phyloP scores from a whole-genome alignment of 257 asterid genomes.

The Solanum virginianum region DNA sequence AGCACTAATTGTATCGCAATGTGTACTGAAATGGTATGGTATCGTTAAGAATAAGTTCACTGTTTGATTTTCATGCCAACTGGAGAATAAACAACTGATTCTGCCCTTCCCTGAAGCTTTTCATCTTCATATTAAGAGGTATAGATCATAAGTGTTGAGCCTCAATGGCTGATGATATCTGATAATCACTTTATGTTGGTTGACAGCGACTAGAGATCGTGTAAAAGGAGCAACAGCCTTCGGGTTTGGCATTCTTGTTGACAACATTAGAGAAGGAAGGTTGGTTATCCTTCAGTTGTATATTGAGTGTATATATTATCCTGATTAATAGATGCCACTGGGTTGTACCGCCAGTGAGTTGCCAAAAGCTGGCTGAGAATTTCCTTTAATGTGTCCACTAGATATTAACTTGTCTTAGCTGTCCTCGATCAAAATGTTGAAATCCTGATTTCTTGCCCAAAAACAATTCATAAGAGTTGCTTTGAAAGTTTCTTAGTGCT shows the following conservation, averaged over 20 bases:
- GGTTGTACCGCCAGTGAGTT: neutral
- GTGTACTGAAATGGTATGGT: neutral
- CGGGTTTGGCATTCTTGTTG: constrained; percentile 71
- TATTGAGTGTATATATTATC: neutral
- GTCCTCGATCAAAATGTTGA: neutral
- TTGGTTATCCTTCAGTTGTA: constrained; percentile 14
- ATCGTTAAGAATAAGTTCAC: neutral
- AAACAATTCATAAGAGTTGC: neutral
- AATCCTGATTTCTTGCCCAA: neutral
- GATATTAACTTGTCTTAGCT: neutral
- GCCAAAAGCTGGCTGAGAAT: neutral
- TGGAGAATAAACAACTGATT: neutral
- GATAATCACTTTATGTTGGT: constrained; percentile 4
- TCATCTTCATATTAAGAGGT: neutral
- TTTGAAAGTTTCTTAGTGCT: neutral
- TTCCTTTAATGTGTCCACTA: neutral
- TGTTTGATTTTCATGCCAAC: neutral
- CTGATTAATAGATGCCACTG: neutral
- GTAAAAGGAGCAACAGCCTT: constrained; percentile 42
- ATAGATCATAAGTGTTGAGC: neutral
- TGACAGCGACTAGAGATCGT: constrained; percentile 70
- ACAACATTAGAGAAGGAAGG: constrained; percentile 83
- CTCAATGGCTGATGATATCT: neutral
- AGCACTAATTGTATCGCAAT: neutral
- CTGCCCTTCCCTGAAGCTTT: neutral